Base-by-base conservation (phyloP, 2,329 filamentous ascomycete genomes). In the Akanthomyces dipterigenus region DNA sequence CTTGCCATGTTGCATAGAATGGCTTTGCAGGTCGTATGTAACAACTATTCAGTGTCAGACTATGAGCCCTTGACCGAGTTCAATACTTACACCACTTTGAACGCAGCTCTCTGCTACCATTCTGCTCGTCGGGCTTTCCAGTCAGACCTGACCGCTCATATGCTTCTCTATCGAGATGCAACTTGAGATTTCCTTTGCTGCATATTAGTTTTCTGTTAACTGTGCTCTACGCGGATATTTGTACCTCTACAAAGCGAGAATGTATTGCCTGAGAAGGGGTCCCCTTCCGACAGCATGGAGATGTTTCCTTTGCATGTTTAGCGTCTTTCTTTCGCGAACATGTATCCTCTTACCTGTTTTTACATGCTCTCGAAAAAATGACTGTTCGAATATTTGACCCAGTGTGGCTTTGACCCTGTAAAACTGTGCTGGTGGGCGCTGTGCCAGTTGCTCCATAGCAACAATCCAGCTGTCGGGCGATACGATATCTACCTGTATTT, bases 341-440 rank as follows among this genome's bases (percentile, higher is more conserved):
- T 3, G 6, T 6, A 1, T 9, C 20, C 16, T 5, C 71, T 24
- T 76, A 90, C 90, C 89, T 63, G 81, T 82, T 73, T 96, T 96
- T 66, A 98, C 87, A 70, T 96, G 93, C 48, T 86, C 80, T n/a
- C 84, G 88, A 69, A 96, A 92, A 68, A 97, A 96, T 0, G 87
- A 83, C 1, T 85, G 84, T 38, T 88, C 81, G 1, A 98, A 71
- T 5, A 98, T 70, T 62, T 91, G 86, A 9, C 81, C 81, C 11
- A 96, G 79, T 3, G 85, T 84, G 82, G 96, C 87, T 66, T 85
- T 83, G 2, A 96, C 85, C 63, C 84, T 82, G 36, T 83, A 83
- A 78, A 90, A 96, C 14, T 67, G 65, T 1, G 81, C 79, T 5
- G 67, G 67, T 14, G 66, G 67, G 3, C 68, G 56, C 16, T 69